Percentiles rank a stretch among this genome's conserved stretches.
Conservation (phyloP, 164 flowering plant species). For the Magnolia officinalis region DNA sequence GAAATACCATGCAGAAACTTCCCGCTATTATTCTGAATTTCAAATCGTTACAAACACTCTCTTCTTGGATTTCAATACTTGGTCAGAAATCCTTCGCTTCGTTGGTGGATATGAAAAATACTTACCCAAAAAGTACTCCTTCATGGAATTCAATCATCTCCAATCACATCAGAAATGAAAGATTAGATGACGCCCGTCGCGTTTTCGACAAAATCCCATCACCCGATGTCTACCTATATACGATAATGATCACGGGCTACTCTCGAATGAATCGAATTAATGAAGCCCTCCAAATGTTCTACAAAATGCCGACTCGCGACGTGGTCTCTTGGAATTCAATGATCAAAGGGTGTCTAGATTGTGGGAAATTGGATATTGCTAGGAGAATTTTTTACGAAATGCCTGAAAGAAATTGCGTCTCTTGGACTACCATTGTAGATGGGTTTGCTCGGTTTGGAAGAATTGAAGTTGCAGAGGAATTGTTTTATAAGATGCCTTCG, state of each 20-base stretch:
- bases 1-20: neutral
- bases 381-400: constrained; percentile 14
- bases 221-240: constrained; percentile 11
- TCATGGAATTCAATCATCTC: constrained; percentile 7
- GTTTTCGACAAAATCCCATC: constrained; percentile 9
- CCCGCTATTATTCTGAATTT: constrained; percentile 1
- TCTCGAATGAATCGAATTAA: neutral
- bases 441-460: constrained; percentile 7
- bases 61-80: neutral
- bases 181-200: constrained; percentile 11
- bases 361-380: constrained; percentile 15
- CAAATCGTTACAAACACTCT: no score
- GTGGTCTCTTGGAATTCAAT: constrained; percentile 19
- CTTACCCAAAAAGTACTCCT: neutral
- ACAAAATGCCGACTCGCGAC: constrained; percentile 15
- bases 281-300: constrained; percentile 11
- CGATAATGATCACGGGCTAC: constrained; percentile 9
- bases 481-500: constrained; percentile 13
- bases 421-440: constrained; percentile 18
- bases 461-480: constrained; percentile 11
- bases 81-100: constrained; percentile 2
- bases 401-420: constrained; percentile 17
- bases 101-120: neutral
- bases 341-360: constrained; percentile 12
- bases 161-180: constrained; percentile 5